Evolutionary conservation across 176 grass and related monocot genomes (phyloP).

Genomic region (Chloris gayana): DNA sequence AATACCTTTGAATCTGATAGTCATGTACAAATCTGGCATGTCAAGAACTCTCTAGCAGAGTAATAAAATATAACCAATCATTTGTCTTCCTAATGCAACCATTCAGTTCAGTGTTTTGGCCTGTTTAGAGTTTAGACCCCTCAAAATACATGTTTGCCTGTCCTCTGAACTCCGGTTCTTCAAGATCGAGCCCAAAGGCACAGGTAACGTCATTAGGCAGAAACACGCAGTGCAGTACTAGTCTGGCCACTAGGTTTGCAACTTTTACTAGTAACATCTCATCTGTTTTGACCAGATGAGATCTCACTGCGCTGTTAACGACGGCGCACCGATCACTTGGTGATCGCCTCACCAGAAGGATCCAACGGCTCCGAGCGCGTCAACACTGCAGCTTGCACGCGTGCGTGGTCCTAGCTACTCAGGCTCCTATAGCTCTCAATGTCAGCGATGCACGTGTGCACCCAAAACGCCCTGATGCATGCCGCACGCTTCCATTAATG

Average conservation of each 20-base stretch:
- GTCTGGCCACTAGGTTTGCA: not conserved
- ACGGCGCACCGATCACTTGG: not conserved
- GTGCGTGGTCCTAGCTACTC: not conserved
- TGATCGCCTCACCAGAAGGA: not conserved
- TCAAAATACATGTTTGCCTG: not conserved
- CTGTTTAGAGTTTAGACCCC: not conserved
- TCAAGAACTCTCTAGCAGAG: not conserved
- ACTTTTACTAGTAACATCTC: not conserved
- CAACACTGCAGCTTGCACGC: not conserved
- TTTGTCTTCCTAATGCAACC: not conserved
- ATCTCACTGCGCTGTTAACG: not conserved
- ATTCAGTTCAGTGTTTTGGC: not conserved
- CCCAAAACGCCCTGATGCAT: not conserved
- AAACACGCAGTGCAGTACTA: not conserved
- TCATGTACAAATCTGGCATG: not conserved
- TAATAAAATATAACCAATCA: slow-evolving; percentile 16
- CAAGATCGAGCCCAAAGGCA: not conserved
- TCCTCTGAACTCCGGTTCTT: not conserved
- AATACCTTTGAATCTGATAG: not conserved
- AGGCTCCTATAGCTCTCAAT: not conserved
- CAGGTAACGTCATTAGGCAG: not conserved
- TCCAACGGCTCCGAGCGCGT: not conserved
- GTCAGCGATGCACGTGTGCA: slow-evolving; percentile 31
- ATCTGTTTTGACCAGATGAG: not conserved
- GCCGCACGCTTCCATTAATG: slow-evolving; percentile 19